A percentile compares a stretch with the other conserved stretches of the same genome.
Conservation (phyloP, 2,329 filamentous ascomycete genomes). For the Cladosporium sp. region DNA sequence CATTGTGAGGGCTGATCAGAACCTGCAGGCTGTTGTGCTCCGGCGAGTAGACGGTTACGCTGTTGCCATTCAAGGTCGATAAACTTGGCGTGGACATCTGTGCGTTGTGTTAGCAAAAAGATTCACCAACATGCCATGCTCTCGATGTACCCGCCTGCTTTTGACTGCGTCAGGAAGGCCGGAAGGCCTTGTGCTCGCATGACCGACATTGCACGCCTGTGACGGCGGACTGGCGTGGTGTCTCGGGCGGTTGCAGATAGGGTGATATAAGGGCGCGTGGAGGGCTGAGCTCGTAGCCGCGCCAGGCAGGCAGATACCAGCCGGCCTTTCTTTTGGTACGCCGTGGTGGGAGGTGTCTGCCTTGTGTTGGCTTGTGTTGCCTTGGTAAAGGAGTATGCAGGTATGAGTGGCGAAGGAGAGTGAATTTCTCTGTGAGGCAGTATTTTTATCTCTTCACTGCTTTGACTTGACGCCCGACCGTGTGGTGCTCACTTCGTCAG, state of each 20-base stretch:
- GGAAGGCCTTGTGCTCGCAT: slow-evolving; percentile 43
- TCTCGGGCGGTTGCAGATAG: slow-evolving; percentile 22
- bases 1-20: slow-evolving; percentile 55
- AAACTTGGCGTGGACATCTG: slow-evolving; percentile 63
- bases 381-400: not conserved
- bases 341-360: slow-evolving; percentile 9
- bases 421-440: not conserved
- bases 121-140: not conserved
- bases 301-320: slow-evolving; percentile 15
- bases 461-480: slow-evolving; percentile 1
- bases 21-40: slow-evolving; percentile 37
- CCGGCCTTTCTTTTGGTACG: slow-evolving; percentile 8
- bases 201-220: slow-evolving; percentile 23
- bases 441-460: not conserved
- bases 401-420: not conserved
- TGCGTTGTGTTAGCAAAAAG: slow-evolving; percentile 5
- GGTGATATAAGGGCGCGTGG: slow-evolving; percentile 1
- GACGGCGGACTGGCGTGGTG: slow-evolving; percentile 23
- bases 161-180: slow-evolving; percentile 55
- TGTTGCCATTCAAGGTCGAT: slow-evolving; percentile 64
- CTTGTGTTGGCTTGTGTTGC: not conserved
- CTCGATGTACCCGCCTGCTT: slow-evolving; percentile 47
- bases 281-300: slow-evolving; percentile 7
- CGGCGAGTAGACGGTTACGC: slow-evolving; percentile 55
- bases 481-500: not conserved